A percentile compares a stretch with the other conserved stretches of the same genome.
Evolutionary conservation across 139 green algal species (phyloP).

Genomic region (Yamagishiella unicocca): DNA sequence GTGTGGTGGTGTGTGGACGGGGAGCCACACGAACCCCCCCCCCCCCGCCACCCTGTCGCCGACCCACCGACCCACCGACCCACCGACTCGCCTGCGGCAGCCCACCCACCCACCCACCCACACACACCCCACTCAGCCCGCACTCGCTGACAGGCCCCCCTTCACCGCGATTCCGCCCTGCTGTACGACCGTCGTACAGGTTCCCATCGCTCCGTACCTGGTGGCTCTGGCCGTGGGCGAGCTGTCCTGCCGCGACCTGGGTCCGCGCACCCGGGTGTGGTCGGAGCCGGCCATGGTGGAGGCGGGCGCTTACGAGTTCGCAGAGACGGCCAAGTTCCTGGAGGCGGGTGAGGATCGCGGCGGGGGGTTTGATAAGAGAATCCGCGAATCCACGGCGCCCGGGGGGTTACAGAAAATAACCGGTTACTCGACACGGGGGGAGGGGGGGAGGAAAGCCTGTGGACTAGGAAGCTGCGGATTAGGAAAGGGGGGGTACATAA

Average conservation of each 20-base stretch:
- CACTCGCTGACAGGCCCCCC: too few species aligned
- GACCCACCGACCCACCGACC: too few species aligned
- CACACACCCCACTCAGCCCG: too few species aligned
- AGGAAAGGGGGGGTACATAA: too few species aligned
- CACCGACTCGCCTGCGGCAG: too few species aligned
- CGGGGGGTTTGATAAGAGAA: too few species aligned
- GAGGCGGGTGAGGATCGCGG: constrained; percentile 67
- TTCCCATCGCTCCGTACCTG: constrained; percentile 92
- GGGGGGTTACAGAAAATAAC: too few species aligned
- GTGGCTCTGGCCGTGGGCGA: constrained; percentile 91
- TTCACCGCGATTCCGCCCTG: not conserved
- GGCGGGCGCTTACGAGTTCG: constrained; percentile 91
- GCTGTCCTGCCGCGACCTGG: constrained; percentile 73
- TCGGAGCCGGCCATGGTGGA: constrained; percentile 88
- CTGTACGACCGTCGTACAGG: not conserved
- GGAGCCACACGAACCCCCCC: too few species aligned
- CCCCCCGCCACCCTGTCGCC: not conserved
- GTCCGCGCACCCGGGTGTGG: constrained; percentile 75
- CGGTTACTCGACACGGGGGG: too few species aligned
- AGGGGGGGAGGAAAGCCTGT: too few species aligned
- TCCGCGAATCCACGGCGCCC: too few species aligned
- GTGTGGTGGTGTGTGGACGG: not conserved
- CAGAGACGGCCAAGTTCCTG: constrained; percentile 86
- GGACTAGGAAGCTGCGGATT: not conserved
- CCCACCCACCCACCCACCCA: too few species aligned